phyloP scores from a whole-genome alignment of 202 grass and related monocot species.

The Cymbopogon flexuosus region DNA sequence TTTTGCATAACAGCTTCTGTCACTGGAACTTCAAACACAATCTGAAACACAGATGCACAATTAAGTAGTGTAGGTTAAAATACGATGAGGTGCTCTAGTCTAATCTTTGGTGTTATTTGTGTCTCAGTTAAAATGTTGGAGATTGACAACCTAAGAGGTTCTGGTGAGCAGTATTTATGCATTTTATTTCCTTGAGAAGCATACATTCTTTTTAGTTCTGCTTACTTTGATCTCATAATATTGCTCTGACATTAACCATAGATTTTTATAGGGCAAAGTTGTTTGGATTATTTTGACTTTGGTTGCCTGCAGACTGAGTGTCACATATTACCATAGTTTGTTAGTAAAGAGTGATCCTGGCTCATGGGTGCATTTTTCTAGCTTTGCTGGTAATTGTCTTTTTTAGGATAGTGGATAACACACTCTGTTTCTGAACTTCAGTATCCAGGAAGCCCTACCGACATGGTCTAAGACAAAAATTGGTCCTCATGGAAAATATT shows the following conservation, averaged over 20 bases:
- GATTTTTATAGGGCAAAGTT: not conserved
- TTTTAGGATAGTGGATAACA: not conserved
- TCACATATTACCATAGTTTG: constrained; percentile 5
- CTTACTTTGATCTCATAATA: not conserved
- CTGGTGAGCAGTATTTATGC: not conserved
- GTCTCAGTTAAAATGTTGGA: not conserved
- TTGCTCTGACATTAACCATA: constrained; percentile 8
- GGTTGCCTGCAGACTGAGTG: not conserved
- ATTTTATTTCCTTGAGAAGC: not conserved
- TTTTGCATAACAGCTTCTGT: not conserved
- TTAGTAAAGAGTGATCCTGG: not conserved
- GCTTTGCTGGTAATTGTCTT: not conserved
- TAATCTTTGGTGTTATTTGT: not conserved
- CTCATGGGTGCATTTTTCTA: not conserved
- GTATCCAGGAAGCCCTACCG: not conserved
- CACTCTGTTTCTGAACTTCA: not conserved
- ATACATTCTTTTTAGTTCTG: not conserved
- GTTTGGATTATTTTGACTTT: constrained; percentile 3
- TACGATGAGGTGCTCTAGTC: not conserved
- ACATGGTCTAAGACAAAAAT: not conserved
- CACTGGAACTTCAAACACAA: not conserved
- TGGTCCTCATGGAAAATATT: not conserved
- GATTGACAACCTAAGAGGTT: not conserved
- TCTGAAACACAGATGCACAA: not conserved
- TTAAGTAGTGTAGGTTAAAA: not conserved